Percentiles rank a stretch among this genome's conserved stretches.
These are phyloP conservation scores for Cytospora piceicola DNA, from an alignment of 2,329 filamentous ascomycete species.

Conservation along the genomic window DNA sequence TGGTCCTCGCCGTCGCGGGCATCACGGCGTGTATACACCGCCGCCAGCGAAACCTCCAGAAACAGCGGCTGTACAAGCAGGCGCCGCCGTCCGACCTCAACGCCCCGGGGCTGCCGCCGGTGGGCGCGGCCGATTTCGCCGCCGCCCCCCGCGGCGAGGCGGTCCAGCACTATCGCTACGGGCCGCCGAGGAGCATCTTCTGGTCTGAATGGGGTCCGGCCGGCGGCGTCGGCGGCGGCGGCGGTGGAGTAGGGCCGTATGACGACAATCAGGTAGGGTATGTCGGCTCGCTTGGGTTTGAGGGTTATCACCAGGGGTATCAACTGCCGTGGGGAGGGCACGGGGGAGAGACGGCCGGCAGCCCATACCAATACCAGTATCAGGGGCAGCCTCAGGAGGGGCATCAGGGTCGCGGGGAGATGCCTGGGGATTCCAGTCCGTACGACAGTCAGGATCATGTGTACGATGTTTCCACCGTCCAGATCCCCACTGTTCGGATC, in stretches of 20 bases:
- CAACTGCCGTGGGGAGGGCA: neutral
- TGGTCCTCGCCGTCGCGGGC: conserved; percentile 14
- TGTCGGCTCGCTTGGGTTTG: neutral
- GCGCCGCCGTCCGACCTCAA: conserved; percentile 11
- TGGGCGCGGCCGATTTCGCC: conserved; percentile 8
- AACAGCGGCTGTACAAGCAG: neutral
- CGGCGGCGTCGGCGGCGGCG: too few species aligned
- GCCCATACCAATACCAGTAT: neutral
- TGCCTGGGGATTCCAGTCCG: neutral
- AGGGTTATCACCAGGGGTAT: neutral
- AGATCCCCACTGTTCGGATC: conserved; percentile 5
- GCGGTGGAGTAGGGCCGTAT: too few species aligned
- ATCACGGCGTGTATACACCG: conserved; percentile 21
- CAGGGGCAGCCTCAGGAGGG: neutral
- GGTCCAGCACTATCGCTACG: conserved; percentile 3
- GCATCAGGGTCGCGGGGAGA: neutral
- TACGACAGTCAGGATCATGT: neutral
- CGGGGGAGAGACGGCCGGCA: neutral
- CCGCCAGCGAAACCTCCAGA: conserved; percentile 12
- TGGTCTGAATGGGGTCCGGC: conserved; percentile 12
- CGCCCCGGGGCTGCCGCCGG: conserved; percentile 20
- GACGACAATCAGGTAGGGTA: conserved; percentile 3
- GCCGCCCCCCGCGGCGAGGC: neutral
- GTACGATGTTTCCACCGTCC: neutral
- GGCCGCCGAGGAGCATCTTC: neutral